Base-by-base conservation (phyloP, 2,329 filamentous ascomycete genomes). In the Penicillium sp. region DNA sequence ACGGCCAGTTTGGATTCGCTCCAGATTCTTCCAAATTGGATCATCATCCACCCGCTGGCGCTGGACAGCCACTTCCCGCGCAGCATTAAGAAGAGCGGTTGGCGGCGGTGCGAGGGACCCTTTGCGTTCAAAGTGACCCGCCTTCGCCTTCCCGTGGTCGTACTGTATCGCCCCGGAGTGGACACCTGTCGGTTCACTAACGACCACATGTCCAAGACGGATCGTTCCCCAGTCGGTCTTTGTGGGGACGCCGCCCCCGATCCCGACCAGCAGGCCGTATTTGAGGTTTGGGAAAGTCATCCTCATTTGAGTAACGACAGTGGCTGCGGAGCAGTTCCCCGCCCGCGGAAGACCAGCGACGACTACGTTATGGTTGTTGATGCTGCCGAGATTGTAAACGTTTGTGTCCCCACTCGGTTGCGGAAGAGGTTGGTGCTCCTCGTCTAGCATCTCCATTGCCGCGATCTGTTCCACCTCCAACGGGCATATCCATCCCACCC, bases 131-230 rank as follows among this genome's bases (percentile, higher is more conserved):
- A 48, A 26, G 1, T 48, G 19, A 25, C 43, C 43, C 16, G 19
- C 43, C 43, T 48, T 25, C 16, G 43, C 43, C 19, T 48, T 48
- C n/a, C 43, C 43, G 4, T 48, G 19, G 19, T 48, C 43, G 19
- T 48, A 48, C 19, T 48, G 43, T 22, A 48, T 25, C 43, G 19
- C 43, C 16, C 43, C 19, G n/a, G 43, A 48, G 19, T 48, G 43
- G 16, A 22, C 43, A 13, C 43, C 43, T 2, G 19, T 25, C 19
- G 43, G 43, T 48, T 48, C 13, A 58, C 68, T 68, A 8, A 70
- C 66, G 5, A 67, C 67, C 4, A 70, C 59, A 64, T 71, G 52
- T 2, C 66, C 68, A 3, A 71, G 57, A 16, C 63, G 60, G 28
- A 71, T 60, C 16, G 16, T 48, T 22, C 43, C 43, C 19, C 43